A percentile compares a stretch with the other conserved stretches of the same genome.
Evolutionary conservation across 257 asterid genomes (phyloP).

Genomic region (Solanum pinnatisectum): DNA sequence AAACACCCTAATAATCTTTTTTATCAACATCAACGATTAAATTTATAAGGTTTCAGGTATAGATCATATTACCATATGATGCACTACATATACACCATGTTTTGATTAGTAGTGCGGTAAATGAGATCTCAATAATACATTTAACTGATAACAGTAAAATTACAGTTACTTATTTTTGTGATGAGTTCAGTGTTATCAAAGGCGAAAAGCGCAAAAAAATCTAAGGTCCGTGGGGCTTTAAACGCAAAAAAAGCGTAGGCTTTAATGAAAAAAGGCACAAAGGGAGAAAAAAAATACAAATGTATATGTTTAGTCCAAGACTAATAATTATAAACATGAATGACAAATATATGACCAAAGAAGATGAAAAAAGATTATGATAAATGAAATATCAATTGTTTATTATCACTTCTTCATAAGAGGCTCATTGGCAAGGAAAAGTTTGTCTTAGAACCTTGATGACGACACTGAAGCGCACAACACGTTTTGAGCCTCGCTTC

Average conservation of each 20-base stretch:
- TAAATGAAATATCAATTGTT: no score
- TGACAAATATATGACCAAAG: no score
- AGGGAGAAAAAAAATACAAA: no score
- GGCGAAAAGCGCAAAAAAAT: not conserved
- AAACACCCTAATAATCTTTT: no score
- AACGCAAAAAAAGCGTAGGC: no score
- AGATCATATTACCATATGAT: not conserved
- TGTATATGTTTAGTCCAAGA: no score
- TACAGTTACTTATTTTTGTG: not conserved
- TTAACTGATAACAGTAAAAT: not conserved
- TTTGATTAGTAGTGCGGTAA: not conserved
- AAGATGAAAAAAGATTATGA: no score
- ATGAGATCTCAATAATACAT: not conserved
- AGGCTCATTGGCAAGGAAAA: not conserved
- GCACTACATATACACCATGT: not conserved
- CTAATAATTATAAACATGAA: no score
- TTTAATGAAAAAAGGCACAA: no score
- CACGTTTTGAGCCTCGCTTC: no score
- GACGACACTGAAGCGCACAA: not conserved
- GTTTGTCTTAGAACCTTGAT: not conserved
- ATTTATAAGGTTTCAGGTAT: not conserved
- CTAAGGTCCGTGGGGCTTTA: no score
- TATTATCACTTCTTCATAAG: no score
- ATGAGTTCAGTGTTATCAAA: not conserved
- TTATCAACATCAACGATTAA: not conserved